Evolutionary conservation across 192 early-diverging fungal genomes (phyloP).

Genomic region (Podochytrium sp.): DNA sequence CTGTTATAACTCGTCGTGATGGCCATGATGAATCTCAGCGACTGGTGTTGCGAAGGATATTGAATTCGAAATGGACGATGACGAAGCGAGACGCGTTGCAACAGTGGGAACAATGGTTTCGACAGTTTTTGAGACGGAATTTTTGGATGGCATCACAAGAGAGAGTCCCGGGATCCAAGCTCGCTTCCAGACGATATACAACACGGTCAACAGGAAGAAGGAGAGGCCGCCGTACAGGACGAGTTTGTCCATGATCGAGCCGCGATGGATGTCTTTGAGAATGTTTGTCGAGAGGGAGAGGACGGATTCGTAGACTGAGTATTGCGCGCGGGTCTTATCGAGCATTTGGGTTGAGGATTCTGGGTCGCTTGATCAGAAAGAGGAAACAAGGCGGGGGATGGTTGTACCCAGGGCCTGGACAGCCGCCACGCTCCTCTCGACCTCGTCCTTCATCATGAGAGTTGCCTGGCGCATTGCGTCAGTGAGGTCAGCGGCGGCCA

Average conservation of each 20-base stretch:
- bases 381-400: too few species aligned
- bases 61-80: too few species aligned
- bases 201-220: conserved; percentile 20
- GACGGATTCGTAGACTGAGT: conserved; percentile 10
- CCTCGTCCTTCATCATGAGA: conserved; percentile 29
- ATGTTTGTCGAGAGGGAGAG: background rate
- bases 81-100: too few species aligned
- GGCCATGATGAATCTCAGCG: too few species aligned
- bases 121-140: background rate
- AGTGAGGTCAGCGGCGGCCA: conserved; percentile 18
- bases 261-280: conserved; percentile 14
- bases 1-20: too few species aligned
- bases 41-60: too few species aligned
- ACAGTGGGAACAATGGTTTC: background rate
- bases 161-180: conserved; percentile 29
- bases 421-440: conserved; percentile 31
- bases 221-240: conserved; percentile 25
- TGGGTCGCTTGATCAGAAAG: background rate
- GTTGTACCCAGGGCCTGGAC: conserved; percentile 24
- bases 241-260: conserved; percentile 28
- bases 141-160: background rate
- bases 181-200: conserved; percentile 31
- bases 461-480: conserved; percentile 27
- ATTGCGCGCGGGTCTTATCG: conserved; percentile 17
- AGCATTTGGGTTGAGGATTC: conserved; percentile 28